These are phyloP conservation scores for Lactifluus pinguis DNA, from an alignment of 768 basidiomycete species.

Conservation along the genomic window DNA sequence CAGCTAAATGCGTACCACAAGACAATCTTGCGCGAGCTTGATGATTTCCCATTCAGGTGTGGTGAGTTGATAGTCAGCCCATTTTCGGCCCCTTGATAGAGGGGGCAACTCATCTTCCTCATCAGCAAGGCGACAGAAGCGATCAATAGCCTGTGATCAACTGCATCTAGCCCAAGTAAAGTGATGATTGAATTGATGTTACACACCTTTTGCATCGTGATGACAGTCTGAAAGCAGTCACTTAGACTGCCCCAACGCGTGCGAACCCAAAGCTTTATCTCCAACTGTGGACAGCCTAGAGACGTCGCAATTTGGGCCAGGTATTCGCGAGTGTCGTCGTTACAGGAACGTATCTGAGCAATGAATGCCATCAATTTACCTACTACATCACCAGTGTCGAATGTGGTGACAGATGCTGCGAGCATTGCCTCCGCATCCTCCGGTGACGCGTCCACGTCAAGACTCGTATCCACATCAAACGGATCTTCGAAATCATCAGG, in stretches of 20 bases:
- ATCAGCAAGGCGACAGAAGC: not conserved
- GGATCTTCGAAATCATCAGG: not conserved
- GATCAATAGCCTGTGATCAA: not conserved
- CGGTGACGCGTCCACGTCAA: not conserved
- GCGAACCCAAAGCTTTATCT: not conserved
- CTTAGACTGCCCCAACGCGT: no score
- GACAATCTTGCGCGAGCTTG: not conserved
- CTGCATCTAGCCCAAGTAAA: no score
- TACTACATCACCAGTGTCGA: not conserved
- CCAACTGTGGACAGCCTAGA: not conserved
- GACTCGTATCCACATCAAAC: not conserved
- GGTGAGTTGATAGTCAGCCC: not conserved
- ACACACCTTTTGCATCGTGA: not conserved
- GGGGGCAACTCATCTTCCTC: no score
- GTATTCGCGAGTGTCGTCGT: not conserved
- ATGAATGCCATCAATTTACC: not conserved
- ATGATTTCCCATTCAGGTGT: not conserved
- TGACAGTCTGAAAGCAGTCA: not conserved
- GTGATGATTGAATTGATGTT: no score
- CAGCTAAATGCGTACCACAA: not conserved
- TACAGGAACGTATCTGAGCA: not conserved
- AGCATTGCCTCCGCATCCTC: not conserved
- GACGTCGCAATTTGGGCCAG: not conserved
- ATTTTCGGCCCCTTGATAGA: not conserved
- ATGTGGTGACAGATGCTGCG: not conserved